Evolutionary conservation across 495 filamentous ascomycete species (phyloP), one percentile per base, ranked within the genome.

Genomic region (Tuber borchii): DNA sequence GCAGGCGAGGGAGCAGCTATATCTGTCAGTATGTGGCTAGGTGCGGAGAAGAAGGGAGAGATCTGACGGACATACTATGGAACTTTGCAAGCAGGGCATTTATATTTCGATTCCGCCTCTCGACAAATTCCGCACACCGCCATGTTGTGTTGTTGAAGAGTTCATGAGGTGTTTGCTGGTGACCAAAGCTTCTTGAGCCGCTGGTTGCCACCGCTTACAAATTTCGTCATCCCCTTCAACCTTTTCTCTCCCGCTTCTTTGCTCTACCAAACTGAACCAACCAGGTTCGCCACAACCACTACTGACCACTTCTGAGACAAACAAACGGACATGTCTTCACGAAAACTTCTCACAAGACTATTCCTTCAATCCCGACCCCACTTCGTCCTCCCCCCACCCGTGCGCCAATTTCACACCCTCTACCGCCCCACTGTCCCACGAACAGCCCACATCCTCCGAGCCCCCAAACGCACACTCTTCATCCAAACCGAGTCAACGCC

Each of bases 401-500:
- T 65, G 26, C 56, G 26, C 56, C 56, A 65, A 65, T 65, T 65
- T 16, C 56, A 65, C 56, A 17, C 56, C 12, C 56, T 65, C 56
- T 65, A 65, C 56, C 56, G 56, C 26, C 56, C 56, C 56, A 65
- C 56, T n/a, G 26, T 65, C n/a, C 56, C 56, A 31, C n/a, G 56
- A 10, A 65, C 56, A 65, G 6, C 56, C 56, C 56, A 65, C 26
- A 34, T 65, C 20, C 68, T 43, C 31, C 42, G 37, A 10, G 48
- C 73, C 43, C 77, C 73, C 7, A 42, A 45, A 10, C 92, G 95
- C 48, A 93, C 90, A 19, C 95, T 98, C 83, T 99, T 97, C 86
- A 99, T 99, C 78, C 95, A 97, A 86, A 99, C 95, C 1, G 95
- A 97, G 75, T 88, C 86, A 70, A 99, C 96, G 14, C 96, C 95